Conservation (phyloP, 163 green algal species). For the Chlorella variabilis region DNA sequence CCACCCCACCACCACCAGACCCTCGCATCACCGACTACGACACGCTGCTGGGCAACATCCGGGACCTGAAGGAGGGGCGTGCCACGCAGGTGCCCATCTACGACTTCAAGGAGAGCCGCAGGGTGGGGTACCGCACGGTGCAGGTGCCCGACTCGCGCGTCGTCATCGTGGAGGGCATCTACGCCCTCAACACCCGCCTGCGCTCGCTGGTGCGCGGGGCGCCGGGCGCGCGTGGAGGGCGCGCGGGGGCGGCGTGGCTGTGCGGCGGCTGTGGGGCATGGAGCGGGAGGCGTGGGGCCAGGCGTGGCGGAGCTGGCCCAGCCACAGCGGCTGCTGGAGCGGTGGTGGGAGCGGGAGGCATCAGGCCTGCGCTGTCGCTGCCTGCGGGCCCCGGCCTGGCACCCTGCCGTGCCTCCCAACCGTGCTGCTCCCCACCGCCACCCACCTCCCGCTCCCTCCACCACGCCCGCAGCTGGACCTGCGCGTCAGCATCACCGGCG, state of each 20-base stretch:
- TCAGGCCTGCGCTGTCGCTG: too few species aligned
- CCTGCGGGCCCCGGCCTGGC: too few species aligned
- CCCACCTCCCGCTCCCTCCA: background rate
- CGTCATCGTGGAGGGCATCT: constrained; percentile 95
- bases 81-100: constrained; percentile 92
- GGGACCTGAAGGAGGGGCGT: constrained; percentile 78
- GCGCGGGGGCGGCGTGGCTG: too few species aligned
- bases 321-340: too few species aligned
- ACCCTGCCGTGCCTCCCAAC: background rate
- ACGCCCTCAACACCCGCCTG: constrained; percentile 81
- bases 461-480: constrained; percentile 71
- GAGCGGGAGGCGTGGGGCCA: too few species aligned
- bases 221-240: background rate
- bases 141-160: constrained; percentile 73
- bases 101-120: constrained; percentile 90
- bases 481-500: constrained; percentile 85
- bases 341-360: too few species aligned
- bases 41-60: constrained; percentile 89
- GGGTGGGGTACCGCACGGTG: constrained; percentile 79
- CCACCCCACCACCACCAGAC: too few species aligned
- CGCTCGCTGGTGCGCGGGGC: constrained; percentile 27
- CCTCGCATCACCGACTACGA: constrained; percentile 97
- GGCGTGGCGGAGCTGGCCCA: too few species aligned
- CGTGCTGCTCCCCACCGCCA: background rate
- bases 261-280: too few species aligned